Conservation (phyloP, 352 stramenopile genomes). For the Phytopythium delawarense region DNA sequence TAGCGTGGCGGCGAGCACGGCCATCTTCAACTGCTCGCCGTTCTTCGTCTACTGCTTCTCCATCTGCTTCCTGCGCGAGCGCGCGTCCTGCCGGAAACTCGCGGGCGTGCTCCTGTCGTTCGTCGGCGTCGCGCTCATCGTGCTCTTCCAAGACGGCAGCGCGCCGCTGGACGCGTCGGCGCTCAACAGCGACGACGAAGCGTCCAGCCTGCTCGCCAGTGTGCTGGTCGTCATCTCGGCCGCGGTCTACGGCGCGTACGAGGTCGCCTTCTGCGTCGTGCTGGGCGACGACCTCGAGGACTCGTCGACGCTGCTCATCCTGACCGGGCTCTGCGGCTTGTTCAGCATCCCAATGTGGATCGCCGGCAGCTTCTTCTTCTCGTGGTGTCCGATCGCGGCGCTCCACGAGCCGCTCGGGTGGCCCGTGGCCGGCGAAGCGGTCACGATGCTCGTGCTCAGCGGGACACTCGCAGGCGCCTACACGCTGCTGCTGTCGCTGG, state of each 20-base stretch:
- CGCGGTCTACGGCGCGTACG: slow-evolving; percentile 43
- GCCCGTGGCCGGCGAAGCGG: slow-evolving; percentile 24
- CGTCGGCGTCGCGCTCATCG: slow-evolving; percentile 27
- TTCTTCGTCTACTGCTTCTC: slow-evolving; percentile 49
- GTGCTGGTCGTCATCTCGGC: slow-evolving; percentile 45
- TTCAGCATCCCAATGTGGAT: slow-evolving; percentile 48
- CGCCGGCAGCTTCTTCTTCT: slow-evolving; percentile 34
- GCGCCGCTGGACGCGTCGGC: slow-evolving; percentile 15
- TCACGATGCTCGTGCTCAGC: slow-evolving; percentile 34
- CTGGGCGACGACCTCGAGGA: slow-evolving; percentile 41
- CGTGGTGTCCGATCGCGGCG: slow-evolving; percentile 28
- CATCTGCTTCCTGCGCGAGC: slow-evolving; percentile 34
- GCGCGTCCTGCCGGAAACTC: slow-evolving; percentile 23
- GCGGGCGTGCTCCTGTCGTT: slow-evolving; percentile 28
- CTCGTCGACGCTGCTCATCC: slow-evolving; percentile 41
- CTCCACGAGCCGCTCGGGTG: slow-evolving; percentile 49
- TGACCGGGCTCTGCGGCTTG: slow-evolving; percentile 39
- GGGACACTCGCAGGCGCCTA: slow-evolving; percentile 28
- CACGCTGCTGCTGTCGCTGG: slow-evolving; percentile 39
- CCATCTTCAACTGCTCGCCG: slow-evolving; percentile 47
- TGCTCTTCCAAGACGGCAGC: slow-evolving; percentile 20
- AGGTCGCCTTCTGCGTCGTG: slow-evolving; percentile 35
- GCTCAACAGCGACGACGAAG: slow-evolving; percentile 12
- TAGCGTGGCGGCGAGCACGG: slow-evolving; percentile 31
- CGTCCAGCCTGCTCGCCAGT: slow-evolving; percentile 28